These are phyloP conservation scores for Zygosaccharomyces rouxii DNA, from an alignment of 805 yeast species.

Conservation along the genomic window DNA sequence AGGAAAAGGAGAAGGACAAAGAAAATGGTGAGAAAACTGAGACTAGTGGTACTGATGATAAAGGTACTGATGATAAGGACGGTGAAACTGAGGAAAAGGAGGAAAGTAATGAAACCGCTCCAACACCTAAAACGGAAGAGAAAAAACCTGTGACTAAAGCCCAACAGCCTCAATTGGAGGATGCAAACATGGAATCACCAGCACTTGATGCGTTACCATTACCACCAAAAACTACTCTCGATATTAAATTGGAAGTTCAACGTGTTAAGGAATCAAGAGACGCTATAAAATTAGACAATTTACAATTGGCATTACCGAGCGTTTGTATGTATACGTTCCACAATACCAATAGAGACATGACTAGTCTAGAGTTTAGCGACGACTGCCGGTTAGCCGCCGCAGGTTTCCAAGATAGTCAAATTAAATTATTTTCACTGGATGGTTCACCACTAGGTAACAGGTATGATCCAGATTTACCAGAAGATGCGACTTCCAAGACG, in stretches of 20 bases:
- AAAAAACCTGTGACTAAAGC: conserved; percentile 28
- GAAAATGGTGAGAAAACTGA: neutral
- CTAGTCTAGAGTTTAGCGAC: conserved; percentile 80
- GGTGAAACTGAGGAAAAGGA: conserved; percentile 8
- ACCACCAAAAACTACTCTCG: conserved; percentile 76
- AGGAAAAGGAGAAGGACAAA: conserved; percentile 11
- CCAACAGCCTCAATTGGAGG: conserved; percentile 22
- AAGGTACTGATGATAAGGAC: conserved; percentile 3
- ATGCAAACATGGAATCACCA: conserved; percentile 58
- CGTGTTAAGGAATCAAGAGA: conserved; percentile 79
- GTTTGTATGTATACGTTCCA: conserved; percentile 98
- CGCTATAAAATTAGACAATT: conserved; percentile 59
- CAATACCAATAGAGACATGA: conserved; percentile 84
- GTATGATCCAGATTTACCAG: conserved; percentile 33
- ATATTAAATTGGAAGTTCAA: conserved; percentile 72
- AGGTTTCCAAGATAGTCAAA: conserved; percentile 88
- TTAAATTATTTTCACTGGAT: conserved; percentile 89
- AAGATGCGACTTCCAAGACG: conserved; percentile 33
- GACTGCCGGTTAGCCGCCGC: conserved; percentile 87
- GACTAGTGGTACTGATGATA: conserved; percentile 5
- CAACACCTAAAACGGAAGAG: conserved; percentile 14
- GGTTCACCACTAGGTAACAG: conserved; percentile 75
- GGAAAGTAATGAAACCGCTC: conserved; percentile 15
- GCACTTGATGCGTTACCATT: conserved; percentile 71
- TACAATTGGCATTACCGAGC: conserved; percentile 82